phyloP scores from a whole-genome alignment of 352 stramenopile genomes.

The Globisporangium apiculatum region DNA sequence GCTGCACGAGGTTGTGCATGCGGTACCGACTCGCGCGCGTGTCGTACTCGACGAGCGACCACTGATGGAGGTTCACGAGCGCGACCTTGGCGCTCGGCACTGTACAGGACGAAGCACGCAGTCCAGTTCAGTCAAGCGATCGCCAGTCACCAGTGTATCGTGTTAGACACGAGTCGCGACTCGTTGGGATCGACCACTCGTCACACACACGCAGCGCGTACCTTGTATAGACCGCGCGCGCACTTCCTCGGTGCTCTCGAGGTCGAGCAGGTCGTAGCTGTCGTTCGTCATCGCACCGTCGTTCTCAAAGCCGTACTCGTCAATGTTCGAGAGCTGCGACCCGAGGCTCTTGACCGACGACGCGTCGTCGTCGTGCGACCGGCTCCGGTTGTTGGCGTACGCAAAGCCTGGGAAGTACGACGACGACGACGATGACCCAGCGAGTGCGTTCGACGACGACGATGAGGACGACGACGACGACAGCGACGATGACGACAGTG shows the following conservation, averaged over 20 bases:
- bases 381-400: slow-evolving; percentile 31
- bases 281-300: slow-evolving; percentile 77
- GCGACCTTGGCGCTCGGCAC: slow-evolving; percentile 44
- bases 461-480: slow-evolving; percentile 18
- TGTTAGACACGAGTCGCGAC: not conserved
- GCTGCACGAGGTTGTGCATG: slow-evolving; percentile 79
- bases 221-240: slow-evolving; percentile 37
- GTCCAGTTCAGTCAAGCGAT: too few relatives aligned
- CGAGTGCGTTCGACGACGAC: slow-evolving; percentile 17
- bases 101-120: slow-evolving; percentile 2
- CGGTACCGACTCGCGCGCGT: slow-evolving; percentile 61
- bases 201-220: slow-evolving; percentile 2
- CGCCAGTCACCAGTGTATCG: not conserved
- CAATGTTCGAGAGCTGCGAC: slow-evolving; percentile 58
- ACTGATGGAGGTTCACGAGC: slow-evolving; percentile 62
- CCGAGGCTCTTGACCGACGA: slow-evolving; percentile 53
- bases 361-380: slow-evolving; percentile 35
- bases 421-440: slow-evolving; percentile 10
- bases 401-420: slow-evolving; percentile 44
- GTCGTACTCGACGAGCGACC: slow-evolving; percentile 78
- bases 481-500: slow-evolving; percentile 6
- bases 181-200: not conserved
- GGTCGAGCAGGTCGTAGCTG: slow-evolving; percentile 67
- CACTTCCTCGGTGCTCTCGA: slow-evolving; percentile 63
- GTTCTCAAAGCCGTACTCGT: slow-evolving; percentile 68